Percentiles rank a stretch among this genome's conserved stretches.
These are phyloP conservation scores for Gentiana macrophylla DNA, from an alignment of 257 asterid species.

Conservation along the genomic window DNA sequence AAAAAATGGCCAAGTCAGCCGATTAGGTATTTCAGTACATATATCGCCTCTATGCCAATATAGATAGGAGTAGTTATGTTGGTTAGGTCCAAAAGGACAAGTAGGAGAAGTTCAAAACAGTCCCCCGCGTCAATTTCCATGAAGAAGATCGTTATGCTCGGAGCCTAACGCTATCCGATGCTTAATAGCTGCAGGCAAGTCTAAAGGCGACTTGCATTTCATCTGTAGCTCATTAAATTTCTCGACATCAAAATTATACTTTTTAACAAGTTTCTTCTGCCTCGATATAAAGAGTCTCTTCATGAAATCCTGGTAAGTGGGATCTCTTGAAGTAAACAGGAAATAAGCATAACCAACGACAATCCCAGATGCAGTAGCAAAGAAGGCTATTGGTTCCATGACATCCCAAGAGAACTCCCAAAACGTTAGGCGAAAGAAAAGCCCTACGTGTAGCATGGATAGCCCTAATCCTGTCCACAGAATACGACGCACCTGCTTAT, in stretches of 20 bases:
- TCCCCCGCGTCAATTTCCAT: constrained; percentile 24
- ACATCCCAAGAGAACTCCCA: constrained; percentile 99
- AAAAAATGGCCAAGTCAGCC: no score
- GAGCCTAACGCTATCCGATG: constrained; percentile 39
- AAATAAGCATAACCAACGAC: constrained; percentile 81
- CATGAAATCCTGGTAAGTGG: constrained; percentile 63
- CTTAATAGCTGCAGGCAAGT: constrained; percentile 35
- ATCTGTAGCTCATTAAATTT: constrained; percentile 67
- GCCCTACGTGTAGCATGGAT: constrained; percentile 52
- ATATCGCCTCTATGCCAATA: no score
- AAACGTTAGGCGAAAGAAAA: constrained; percentile 86
- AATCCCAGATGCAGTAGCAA: constrained; percentile 63
- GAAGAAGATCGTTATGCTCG: constrained; percentile 52
- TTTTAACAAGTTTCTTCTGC: constrained; percentile 77
- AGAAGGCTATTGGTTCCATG: constrained; percentile 91
- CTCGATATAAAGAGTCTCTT: constrained; percentile 82
- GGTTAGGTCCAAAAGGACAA: not conserved
- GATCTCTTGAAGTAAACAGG: constrained; percentile 80
- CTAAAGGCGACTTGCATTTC: constrained; percentile 40
- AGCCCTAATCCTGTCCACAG: constrained; percentile 68
- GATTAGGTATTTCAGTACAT: no score
- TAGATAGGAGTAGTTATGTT: not conserved
- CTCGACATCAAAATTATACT: constrained; percentile 48
- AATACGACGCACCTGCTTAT: constrained; percentile 76
- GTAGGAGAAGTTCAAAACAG: not conserved